Percentiles rank a stretch among this genome's conserved stretches.
phyloP scores from a whole-genome alignment of 495 filamentous ascomycete species.

The Aspergillus taichungensis region DNA sequence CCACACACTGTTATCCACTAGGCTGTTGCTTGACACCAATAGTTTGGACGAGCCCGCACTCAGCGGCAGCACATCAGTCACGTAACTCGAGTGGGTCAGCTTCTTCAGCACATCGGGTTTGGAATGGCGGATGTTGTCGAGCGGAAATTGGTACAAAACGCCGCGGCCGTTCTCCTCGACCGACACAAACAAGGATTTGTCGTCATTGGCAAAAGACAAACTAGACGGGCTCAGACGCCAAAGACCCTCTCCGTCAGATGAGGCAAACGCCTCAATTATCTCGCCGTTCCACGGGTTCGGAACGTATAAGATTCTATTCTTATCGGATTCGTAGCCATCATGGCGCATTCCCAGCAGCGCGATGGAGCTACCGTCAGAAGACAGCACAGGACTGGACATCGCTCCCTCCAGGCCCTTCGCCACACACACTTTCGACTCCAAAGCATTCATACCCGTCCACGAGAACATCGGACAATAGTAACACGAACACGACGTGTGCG shows the following conservation, averaged over 20 bases:
- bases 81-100: constrained; percentile 52
- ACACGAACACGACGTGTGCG: constrained; percentile 65
- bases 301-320: constrained; percentile 66
- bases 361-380: constrained; percentile 59
- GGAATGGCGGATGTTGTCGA: constrained; percentile 41
- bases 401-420: constrained; percentile 54
- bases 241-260: constrained; percentile 48
- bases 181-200: constrained; percentile 52
- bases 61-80: constrained; percentile 49
- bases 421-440: constrained; percentile 29
- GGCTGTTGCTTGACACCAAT: constrained; percentile 55
- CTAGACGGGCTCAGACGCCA: constrained; percentile 63
- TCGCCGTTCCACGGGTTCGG: constrained; percentile 48
- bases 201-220: constrained; percentile 58
- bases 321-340: constrained; percentile 85
- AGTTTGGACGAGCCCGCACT: constrained; percentile 40
- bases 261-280: constrained; percentile 53
- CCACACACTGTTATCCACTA: constrained; percentile 63
- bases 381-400: constrained; percentile 64
- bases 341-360: constrained; percentile 75
- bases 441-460: constrained; percentile 43
- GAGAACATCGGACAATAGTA: constrained; percentile 55
- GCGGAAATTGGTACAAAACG: constrained; percentile 54
- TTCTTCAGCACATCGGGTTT: constrained; percentile 43
- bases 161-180: constrained; percentile 58